Evolutionary conservation across 2,329 filamentous ascomycete genomes (phyloP).

Genomic region (Escovopsis sp.): DNA sequence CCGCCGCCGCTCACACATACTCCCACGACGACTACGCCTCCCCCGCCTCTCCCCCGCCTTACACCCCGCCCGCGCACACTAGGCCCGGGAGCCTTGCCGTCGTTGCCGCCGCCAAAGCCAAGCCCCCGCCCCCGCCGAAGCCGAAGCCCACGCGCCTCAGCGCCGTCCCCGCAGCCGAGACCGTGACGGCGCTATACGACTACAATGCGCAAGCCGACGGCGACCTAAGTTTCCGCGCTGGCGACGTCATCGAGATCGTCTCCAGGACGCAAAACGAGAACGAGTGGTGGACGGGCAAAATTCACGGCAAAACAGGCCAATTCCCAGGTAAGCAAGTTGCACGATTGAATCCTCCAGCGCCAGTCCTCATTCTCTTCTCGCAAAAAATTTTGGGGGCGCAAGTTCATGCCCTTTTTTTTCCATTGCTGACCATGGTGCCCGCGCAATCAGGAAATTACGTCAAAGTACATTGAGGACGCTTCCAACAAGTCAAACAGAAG

Average conservation of each 20-base stretch:
- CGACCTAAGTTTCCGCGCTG: slow-evolving; percentile 77
- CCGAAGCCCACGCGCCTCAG: slow-evolving; percentile 67
- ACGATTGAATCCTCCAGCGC: not conserved
- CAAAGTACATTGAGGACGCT: slow-evolving; percentile 2
- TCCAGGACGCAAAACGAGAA: slow-evolving; percentile 76
- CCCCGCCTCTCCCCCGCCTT: slow-evolving; percentile 50
- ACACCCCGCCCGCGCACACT: slow-evolving; percentile 30
- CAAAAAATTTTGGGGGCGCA: too few relatives aligned
- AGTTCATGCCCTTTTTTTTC: too few relatives aligned
- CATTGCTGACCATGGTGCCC: too few relatives aligned
- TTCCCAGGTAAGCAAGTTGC: slow-evolving; percentile 85
- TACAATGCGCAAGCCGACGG: slow-evolving; percentile 92
- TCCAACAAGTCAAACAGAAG: too few relatives aligned
- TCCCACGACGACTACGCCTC: slow-evolving; percentile 28
- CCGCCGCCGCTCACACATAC: slow-evolving; percentile 14
- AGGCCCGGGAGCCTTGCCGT: slow-evolving; percentile 21
- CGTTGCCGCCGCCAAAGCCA: slow-evolving; percentile 42
- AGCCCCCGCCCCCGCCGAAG: slow-evolving; percentile 54
- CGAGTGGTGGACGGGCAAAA: slow-evolving; percentile 88
- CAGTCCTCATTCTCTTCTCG: too few relatives aligned
- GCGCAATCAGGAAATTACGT: slow-evolving; percentile 5
- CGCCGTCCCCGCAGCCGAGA: slow-evolving; percentile 52
- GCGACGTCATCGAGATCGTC: slow-evolving; percentile 78
- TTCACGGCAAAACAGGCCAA: slow-evolving; percentile 70
- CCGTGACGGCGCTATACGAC: slow-evolving; percentile 82